Evolutionary conservation across 2,329 filamentous ascomycete genomes (phyloP), one percentile per base, ranked within the genome.

Genomic region (Fusarium beomiforme): DNA sequence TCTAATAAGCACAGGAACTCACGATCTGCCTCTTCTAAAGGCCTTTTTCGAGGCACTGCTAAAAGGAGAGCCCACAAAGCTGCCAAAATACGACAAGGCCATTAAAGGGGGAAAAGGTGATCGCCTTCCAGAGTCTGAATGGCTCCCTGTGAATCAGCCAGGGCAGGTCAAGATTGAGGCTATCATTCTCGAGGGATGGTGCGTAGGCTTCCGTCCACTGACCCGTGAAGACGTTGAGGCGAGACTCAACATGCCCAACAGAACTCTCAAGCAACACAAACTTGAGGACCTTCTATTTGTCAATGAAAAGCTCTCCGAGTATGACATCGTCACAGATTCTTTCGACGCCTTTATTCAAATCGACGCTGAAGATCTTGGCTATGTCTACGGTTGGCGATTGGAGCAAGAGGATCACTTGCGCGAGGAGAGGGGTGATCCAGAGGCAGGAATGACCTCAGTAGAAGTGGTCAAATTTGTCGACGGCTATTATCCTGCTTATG

Each of bases 131-230:
- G 81, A 87, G 61, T 82, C 81, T 14, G 77, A 85, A 49, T 97
- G 94, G 93, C 82, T 85, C 29, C 77, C 77, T 17, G 85, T 91
- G 64, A 89, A 89, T 71, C 81, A 79, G 47, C 81, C 80, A 0
- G 86, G 85, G 12, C 84, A 87, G 57, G 79, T 77, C 5, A 83
- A 80, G n/a, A 81, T 88, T 26, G 81, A 87, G 26, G 89, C 95
- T 10, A 86, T 97, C 24, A 88, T 97, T 55, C 90, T 97, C 70
- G 94, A 98, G 80, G 94, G 95, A 21, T 97, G 94, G 95, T 96
- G 92, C 79, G 90, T 97, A 16, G 95, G 94, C 5, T 97, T 97
- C 82, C 89, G 90, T 9, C 81, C 91, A 1, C 80, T 95, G 16
- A 75, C 82, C 33, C 80, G 85, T 1, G 78, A 82, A n/a, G 84